Conservation (phyloP, 352 stramenopile species). For the Phytophthora hybrid region DNA sequence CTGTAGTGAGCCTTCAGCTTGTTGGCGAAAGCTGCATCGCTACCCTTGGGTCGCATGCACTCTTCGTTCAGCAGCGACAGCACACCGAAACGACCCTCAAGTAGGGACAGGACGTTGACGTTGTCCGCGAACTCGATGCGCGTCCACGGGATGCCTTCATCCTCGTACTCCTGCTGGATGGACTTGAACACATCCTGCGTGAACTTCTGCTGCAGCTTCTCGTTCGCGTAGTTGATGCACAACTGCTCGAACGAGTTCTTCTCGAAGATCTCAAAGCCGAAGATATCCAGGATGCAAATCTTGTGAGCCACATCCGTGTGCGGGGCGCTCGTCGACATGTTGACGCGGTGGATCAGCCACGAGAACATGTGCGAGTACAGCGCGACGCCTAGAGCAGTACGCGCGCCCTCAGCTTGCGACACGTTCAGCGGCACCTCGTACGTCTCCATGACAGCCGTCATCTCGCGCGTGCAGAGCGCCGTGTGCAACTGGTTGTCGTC, state of each 20-base stretch:
- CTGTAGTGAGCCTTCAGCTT: slow-evolving; percentile 91
- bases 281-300: slow-evolving; percentile 97
- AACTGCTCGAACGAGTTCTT: slow-evolving; percentile 97
- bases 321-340: slow-evolving; percentile 75
- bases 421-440: slow-evolving; percentile 90
- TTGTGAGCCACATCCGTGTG: slow-evolving; percentile 68
- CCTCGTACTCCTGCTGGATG: slow-evolving; percentile 96
- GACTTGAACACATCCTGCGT: slow-evolving; percentile 96
- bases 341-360: slow-evolving; percentile 94
- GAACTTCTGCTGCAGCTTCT: slow-evolving; percentile 95
- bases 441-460: slow-evolving; percentile 83
- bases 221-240: slow-evolving; percentile 98
- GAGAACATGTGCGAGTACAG: slow-evolving; percentile 97
- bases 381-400: slow-evolving; percentile 80
- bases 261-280: slow-evolving; percentile 98
- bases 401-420: slow-evolving; percentile 75
- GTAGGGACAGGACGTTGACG: slow-evolving; percentile 89
- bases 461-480: slow-evolving; percentile 80
- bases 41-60: slow-evolving; percentile 90
- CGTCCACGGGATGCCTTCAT: slow-evolving; percentile 94
- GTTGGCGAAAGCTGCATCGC: slow-evolving; percentile 86
- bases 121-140: slow-evolving; percentile 94
- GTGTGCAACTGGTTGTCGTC: slow-evolving; percentile 69
- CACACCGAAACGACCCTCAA: slow-evolving; percentile 90
- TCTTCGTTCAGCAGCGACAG: slow-evolving; percentile 95